Evolutionary conservation across 2,329 filamentous ascomycete genomes (phyloP).

Genomic region (Zasmidium cellare): DNA sequence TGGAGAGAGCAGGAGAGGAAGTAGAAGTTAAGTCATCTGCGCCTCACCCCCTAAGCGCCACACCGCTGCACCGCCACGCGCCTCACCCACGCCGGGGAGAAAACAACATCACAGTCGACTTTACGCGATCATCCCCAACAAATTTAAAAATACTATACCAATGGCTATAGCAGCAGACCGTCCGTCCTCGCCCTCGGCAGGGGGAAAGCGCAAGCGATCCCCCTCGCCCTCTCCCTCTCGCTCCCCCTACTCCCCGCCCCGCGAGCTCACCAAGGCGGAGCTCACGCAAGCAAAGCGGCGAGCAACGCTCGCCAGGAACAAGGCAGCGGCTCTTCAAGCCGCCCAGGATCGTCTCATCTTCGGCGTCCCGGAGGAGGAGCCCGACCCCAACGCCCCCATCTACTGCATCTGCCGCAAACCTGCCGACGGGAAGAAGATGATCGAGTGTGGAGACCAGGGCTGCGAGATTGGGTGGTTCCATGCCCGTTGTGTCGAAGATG

Average conservation of each 20-base stretch:
- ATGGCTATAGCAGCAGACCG: no score
- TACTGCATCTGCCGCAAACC: background rate
- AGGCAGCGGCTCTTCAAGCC: background rate
- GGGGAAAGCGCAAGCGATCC: background rate
- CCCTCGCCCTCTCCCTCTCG: background rate
- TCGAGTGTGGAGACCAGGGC: background rate
- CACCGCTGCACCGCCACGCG: no score
- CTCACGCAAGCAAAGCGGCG: background rate
- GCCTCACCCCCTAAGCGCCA: no score
- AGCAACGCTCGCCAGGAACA: background rate
- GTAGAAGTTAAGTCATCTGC: no score
- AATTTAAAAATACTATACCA: no score
- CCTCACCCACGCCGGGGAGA: no score
- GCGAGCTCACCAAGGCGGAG: background rate
- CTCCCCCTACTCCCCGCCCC: background rate
- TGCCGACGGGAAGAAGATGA: background rate
- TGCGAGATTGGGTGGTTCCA: background rate
- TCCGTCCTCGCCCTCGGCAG: no score
- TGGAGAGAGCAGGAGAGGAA: no score
- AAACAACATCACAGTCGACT: no score
- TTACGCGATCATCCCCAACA: no score
- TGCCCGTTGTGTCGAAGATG: background rate
- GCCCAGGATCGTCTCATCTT: background rate
- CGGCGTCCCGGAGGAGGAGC: background rate
- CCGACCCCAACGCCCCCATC: background rate